These are phyloP conservation scores for Xylaria sp. DNA, from an alignment of 2,329 filamentous ascomycete species.

Conservation along the genomic window DNA sequence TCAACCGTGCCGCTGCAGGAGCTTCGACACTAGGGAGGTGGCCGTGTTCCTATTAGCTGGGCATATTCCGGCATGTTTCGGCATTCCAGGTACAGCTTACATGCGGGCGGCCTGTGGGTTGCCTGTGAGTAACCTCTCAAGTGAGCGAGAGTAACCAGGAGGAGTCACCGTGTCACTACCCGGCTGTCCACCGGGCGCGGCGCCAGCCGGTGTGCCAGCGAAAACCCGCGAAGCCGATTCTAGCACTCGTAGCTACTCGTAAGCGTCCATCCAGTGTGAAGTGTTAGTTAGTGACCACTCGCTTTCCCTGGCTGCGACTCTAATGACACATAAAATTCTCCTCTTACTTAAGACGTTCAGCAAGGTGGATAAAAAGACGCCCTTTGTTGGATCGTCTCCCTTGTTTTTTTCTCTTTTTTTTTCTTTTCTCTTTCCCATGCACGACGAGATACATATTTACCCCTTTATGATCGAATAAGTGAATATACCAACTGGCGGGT, in stretches of 20 bases:
- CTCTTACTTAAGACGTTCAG: background rate
- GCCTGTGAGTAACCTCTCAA: no score
- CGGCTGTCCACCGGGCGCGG: background rate
- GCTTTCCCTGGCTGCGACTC: background rate
- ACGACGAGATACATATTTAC: background rate
- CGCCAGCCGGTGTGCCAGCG: conserved; percentile 13
- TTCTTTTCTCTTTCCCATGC: background rate
- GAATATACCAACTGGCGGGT: no score
- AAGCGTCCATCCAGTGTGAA: no score
- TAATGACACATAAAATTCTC: background rate
- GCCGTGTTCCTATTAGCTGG: background rate
- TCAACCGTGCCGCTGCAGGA: no score
- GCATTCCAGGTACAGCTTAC: no score
- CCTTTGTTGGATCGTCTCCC: background rate
- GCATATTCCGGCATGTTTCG: no score
- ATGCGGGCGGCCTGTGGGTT: no score
- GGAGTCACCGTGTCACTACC: background rate
- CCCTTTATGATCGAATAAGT: background rate
- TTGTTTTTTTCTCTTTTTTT: background rate
- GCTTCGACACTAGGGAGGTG: no score
- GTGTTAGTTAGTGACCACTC: no score
- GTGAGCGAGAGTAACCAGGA: no score
- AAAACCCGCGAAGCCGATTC: conserved; percentile 13
- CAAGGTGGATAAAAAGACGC: background rate
- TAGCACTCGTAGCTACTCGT: conserved; percentile 17